These are phyloP conservation scores for Alternaria consortialis DNA, from an alignment of 2,329 filamentous ascomycete genomes.

Conservation along the genomic window DNA sequence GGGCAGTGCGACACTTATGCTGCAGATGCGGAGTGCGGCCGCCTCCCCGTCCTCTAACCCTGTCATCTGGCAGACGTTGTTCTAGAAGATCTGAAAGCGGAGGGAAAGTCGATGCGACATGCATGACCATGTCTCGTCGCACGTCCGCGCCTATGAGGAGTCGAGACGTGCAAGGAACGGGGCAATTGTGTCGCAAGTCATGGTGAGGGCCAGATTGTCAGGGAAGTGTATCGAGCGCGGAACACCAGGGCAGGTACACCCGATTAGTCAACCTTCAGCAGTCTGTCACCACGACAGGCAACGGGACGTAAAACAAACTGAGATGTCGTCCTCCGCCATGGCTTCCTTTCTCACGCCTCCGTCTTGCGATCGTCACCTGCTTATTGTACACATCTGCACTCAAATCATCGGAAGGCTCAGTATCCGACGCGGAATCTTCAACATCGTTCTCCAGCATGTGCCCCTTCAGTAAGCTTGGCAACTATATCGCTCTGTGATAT, in stretches of 20 bases:
- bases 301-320: slow-evolving; percentile 49
- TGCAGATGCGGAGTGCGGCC: slow-evolving; percentile 33
- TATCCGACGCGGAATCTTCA: slow-evolving; percentile 43
- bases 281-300: slow-evolving; percentile 29
- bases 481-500: slow-evolving; percentile 4
- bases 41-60: slow-evolving; percentile 17
- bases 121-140: slow-evolving; percentile 26
- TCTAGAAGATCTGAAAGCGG: slow-evolving; percentile 18
- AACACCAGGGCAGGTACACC: slow-evolving; percentile 29
- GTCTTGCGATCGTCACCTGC: slow-evolving; percentile 31
- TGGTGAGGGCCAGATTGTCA: slow-evolving; percentile 40
- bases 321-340: slow-evolving; percentile 46
- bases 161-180: slow-evolving; percentile 19
- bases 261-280: slow-evolving; percentile 38
- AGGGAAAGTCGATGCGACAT: slow-evolving; percentile 35
- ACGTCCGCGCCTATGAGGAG: slow-evolving; percentile 28
- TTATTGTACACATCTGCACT: slow-evolving; percentile 24
- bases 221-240: slow-evolving; percentile 39
- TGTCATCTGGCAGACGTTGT: slow-evolving; percentile 15
- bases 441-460: slow-evolving; percentile 41
- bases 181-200: slow-evolving; percentile 34
- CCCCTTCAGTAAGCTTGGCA: slow-evolving; percentile 44
- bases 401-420: slow-evolving; percentile 31
- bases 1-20: slow-evolving; percentile 23
- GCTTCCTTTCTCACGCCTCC: slow-evolving; percentile 29